Evolutionary conservation across 2,329 filamentous ascomycete species (phyloP).

Genomic region (Neurospora crassa): DNA sequence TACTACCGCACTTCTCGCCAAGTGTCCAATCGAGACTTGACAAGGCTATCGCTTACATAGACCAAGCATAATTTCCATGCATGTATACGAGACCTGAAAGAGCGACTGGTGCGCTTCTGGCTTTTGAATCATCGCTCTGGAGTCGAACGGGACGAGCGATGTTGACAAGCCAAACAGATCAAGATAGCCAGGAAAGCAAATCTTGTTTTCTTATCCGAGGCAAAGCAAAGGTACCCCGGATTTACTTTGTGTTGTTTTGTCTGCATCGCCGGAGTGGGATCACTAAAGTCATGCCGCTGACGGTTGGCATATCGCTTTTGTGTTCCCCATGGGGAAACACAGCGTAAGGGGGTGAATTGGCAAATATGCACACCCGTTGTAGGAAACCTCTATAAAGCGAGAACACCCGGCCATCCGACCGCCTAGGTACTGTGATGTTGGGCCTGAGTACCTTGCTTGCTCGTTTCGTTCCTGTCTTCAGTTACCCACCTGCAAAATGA

Average conservation of each 20-base stretch:
- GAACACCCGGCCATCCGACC: neutral
- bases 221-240: neutral
- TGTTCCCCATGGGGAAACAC: neutral
- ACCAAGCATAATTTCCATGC: neutral
- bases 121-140: neutral
- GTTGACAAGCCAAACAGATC: neutral
- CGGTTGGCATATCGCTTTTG: neutral
- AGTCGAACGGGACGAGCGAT: neutral
- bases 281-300: neutral
- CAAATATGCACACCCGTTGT: neutral
- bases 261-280: neutral
- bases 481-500: slow-evolving; percentile 1
- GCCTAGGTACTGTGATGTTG: neutral
- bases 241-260: too few relatives aligned
- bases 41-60: neutral
- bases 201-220: neutral
- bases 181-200: neutral
- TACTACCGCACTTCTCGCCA: neutral
- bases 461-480: neutral
- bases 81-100: neutral
- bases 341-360: neutral
- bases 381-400: neutral
- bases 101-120: neutral
- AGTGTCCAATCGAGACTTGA: neutral
- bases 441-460: neutral